Evolutionary conservation across 306 rosid genomes (phyloP).

Genomic region (Medicago ruthenica): DNA sequence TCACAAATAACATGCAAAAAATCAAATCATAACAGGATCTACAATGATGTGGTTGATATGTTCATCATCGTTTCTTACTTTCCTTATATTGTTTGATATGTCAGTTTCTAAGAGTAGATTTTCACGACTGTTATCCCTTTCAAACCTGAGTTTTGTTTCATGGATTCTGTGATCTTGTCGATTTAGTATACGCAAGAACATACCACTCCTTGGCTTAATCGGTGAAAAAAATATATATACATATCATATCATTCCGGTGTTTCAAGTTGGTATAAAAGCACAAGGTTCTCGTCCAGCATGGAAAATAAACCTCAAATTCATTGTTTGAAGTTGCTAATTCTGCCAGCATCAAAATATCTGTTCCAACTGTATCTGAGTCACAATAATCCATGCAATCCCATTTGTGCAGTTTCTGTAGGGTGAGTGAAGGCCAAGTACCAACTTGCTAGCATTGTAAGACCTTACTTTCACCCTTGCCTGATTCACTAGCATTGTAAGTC

Average conservation of each 20-base stretch:
- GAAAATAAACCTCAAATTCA: background rate
- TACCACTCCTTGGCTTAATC: background rate
- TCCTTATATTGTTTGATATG: background rate
- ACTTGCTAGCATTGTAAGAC: background rate
- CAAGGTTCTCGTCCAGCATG: background rate
- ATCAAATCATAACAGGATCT: conserved; percentile 15
- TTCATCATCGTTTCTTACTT: background rate
- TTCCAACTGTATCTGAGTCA: background rate
- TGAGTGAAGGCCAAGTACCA: background rate
- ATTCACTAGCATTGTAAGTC: background rate
- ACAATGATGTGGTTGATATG: background rate
- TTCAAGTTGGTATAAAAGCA: background rate
- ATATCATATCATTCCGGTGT: background rate
- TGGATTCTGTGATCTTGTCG: background rate
- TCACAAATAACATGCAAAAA: conserved; percentile 5
- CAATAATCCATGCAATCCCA: background rate
- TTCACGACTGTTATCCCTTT: background rate
- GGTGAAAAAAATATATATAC: background rate
- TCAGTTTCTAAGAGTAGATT: background rate
- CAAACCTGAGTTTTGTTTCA: background rate
- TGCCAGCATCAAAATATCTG: background rate
- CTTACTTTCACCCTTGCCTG: background rate
- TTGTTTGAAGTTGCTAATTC: background rate
- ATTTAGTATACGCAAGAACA: background rate
- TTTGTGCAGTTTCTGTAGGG: background rate